phyloP scores from a whole-genome alignment of 116 monocot species.

The Dioscorea cayenensis region DNA sequence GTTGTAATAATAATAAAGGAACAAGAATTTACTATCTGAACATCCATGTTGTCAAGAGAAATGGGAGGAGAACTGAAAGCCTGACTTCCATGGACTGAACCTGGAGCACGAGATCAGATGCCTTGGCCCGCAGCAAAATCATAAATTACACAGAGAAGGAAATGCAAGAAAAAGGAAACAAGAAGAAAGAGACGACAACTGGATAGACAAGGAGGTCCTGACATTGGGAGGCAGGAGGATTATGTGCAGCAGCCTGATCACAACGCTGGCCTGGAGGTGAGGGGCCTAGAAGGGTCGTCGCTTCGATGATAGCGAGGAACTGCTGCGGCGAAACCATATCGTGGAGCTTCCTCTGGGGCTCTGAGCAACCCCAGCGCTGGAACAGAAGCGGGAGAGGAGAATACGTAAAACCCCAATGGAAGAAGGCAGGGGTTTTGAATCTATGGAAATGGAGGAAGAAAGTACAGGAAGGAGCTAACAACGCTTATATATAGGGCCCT shows the following conservation, averaged over 20 bases:
- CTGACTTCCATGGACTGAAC: constrained; percentile 77
- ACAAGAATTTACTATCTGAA: constrained; percentile 53
- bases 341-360: not conserved
- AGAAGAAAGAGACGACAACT: constrained; percentile 10
- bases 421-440: no score
- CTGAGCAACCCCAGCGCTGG: not conserved
- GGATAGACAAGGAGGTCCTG: constrained; percentile 59
- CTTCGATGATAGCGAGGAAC: constrained; percentile 53
- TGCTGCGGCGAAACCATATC: constrained; percentile 56
- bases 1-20: no score
- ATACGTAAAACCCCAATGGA: not conserved
- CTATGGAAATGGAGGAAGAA: no score
- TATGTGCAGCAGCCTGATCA: constrained; percentile 76
- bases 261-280: constrained; percentile 59
- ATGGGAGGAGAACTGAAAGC: constrained; percentile 62
- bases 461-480: no score
- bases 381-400: constrained; percentile 1
- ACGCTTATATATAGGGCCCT: no score
- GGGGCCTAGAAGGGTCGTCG: constrained; percentile 68
- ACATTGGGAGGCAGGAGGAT: constrained; percentile 44
- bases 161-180: not conserved
- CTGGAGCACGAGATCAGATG: constrained; percentile 79
- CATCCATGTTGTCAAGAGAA: constrained; percentile 76
- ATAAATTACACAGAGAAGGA: not conserved
- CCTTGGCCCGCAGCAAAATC: constrained; percentile 34